Evolutionary conservation across 2,329 filamentous ascomycete species (phyloP).

Genomic region (Ceratocystiopsis sp.): DNA sequence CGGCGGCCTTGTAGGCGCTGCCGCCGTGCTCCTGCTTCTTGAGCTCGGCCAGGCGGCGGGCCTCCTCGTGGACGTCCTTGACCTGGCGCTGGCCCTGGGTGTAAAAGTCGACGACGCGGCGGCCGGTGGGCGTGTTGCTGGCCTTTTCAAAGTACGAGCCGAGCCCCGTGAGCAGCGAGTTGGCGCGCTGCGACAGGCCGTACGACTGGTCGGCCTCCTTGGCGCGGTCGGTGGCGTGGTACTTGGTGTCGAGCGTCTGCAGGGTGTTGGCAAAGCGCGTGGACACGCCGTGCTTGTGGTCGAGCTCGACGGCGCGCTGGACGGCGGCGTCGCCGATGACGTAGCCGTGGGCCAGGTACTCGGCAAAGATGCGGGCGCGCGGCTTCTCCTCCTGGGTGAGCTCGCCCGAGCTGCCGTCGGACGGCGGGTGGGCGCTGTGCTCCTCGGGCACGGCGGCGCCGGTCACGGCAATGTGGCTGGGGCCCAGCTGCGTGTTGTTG

Average conservation of each 20-base stretch:
- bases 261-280: conserved; percentile 63
- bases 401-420: conserved; percentile 44
- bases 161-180: conserved; percentile 45
- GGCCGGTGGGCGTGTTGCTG: conserved; percentile 67
- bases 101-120: conserved; percentile 82
- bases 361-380: conserved; percentile 77
- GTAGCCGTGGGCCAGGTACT: conserved; percentile 95
- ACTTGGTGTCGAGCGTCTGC: conserved; percentile 63
- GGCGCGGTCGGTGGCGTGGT: conserved; percentile 75
- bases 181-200: conserved; percentile 59
- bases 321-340: conserved; percentile 59
- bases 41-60: conserved; percentile 69
- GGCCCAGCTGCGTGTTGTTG: conserved; percentile 87
- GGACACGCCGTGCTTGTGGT: conserved; percentile 77
- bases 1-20: conserved; percentile 41
- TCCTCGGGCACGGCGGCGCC: conserved; percentile 48
- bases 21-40: conserved; percentile 53
- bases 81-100: conserved; percentile 72
- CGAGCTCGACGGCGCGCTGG: conserved; percentile 69
- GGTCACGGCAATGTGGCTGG: conserved; percentile 64
- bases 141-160: conserved; percentile 93
- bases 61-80: conserved; percentile 84
- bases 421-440: conserved; percentile 25
- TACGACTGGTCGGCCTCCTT: conserved; percentile 73
- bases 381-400: conserved; percentile 96